Conservation (phyloP, 768 basidiomycete genomes). For the Phaffia australis region DNA sequence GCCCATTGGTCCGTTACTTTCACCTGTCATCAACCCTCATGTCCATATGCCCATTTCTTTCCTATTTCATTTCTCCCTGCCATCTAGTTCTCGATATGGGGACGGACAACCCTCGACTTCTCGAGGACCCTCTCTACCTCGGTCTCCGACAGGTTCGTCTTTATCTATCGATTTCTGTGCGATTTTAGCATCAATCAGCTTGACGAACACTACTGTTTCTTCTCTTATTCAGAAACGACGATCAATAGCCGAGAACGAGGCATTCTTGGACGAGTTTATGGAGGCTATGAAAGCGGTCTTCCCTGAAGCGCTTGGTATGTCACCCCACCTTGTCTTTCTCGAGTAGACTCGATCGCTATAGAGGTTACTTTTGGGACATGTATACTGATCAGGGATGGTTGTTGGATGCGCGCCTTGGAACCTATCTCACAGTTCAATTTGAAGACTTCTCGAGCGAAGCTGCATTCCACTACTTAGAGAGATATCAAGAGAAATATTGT, state of each 20-base stretch:
- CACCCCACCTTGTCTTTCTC: too few species aligned
- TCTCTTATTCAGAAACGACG: constrained; percentile 7
- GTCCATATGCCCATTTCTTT: not conserved
- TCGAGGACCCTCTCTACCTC: constrained; percentile 81
- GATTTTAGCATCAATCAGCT: too few species aligned
- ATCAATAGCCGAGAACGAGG: constrained; percentile 31
- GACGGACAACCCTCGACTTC: constrained; percentile 66
- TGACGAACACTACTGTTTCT: not conserved
- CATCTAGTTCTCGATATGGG: constrained; percentile 62
- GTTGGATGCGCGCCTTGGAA: too few species aligned
- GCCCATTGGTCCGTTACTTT: constrained; percentile 46
- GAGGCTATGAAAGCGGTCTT: constrained; percentile 59
- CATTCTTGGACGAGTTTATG: constrained; percentile 93
- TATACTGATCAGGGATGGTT: too few species aligned
- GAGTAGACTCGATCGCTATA: not conserved
- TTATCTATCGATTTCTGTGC: too few species aligned
- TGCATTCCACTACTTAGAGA: constrained; percentile 72
- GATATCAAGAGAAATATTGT: constrained; percentile 59
- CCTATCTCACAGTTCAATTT: constrained; percentile 18
- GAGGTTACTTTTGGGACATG: not conserved
- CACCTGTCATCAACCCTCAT: not conserved
- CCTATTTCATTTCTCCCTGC: not conserved
- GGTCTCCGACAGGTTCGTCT: constrained; percentile 55
- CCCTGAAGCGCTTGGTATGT: constrained; percentile 59
- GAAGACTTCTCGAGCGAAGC: constrained; percentile 87